A percentile compares a stretch with the other conserved stretches of the same genome.
Conservation (phyloP, 75 land plant genomes). For the Picea sitchensis region DNA sequence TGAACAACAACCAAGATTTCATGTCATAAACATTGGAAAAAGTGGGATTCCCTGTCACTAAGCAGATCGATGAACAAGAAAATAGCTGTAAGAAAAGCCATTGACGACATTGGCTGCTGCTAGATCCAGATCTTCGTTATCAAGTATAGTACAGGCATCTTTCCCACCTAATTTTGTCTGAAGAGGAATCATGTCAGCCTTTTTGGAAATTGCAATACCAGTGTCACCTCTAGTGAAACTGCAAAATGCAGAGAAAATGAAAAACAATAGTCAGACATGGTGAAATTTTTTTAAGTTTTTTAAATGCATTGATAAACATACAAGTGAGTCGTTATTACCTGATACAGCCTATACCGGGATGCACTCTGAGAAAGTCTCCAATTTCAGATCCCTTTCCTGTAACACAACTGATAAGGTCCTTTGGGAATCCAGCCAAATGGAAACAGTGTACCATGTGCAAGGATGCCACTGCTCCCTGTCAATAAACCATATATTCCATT, state of each 20-base stretch:
- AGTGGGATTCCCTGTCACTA: not conserved
- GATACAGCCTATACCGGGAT: too few species aligned
- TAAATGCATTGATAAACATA: not conserved
- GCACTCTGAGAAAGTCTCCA: too few species aligned
- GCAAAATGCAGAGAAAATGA: slow-evolving; percentile 1
- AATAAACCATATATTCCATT: too few species aligned
- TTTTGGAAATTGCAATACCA: slow-evolving; percentile 91
- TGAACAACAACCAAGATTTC: not conserved
- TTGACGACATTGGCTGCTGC: slow-evolving; percentile 78
- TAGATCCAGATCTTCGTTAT: slow-evolving; percentile 87
- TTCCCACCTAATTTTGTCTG: slow-evolving; percentile 97
- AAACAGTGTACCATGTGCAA: slow-evolving; percentile 91
- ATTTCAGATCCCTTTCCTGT: slow-evolving; percentile 93
- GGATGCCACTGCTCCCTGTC: slow-evolving; percentile 80
- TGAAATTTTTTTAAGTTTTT: not conserved
- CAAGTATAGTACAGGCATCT: slow-evolving; percentile 92
- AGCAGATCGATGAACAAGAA: not conserved
- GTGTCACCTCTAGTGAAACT: slow-evolving; percentile 98
- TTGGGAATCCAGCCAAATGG: slow-evolving; percentile 89
- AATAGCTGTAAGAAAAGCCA: slow-evolving; percentile 91
- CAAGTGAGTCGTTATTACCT: slow-evolving; percentile 36
- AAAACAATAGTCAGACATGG: not conserved
- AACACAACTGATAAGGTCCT: slow-evolving; percentile 77
- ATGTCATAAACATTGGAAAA: not conserved
- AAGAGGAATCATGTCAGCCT: slow-evolving; percentile 91